Conservation (phyloP, 78 protist species). For the Dictyostelium discoideum region DNA sequence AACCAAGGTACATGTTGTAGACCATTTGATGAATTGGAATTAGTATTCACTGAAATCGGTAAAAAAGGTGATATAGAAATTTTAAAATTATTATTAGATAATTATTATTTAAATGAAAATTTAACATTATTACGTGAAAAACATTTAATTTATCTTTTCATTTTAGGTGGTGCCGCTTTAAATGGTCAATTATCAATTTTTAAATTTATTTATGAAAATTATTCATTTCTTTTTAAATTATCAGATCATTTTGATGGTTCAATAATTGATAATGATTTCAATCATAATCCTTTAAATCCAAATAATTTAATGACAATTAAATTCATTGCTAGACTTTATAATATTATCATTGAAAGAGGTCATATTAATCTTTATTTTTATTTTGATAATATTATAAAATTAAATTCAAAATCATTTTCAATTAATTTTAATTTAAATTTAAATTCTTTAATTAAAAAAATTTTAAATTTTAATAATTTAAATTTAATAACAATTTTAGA, state of each 20-base stretch:
- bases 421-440: neutral
- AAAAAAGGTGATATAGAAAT: neutral
- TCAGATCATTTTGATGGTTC: neutral
- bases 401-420: neutral
- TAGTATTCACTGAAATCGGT: neutral
- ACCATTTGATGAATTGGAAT: neutral
- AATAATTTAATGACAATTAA: neutral
- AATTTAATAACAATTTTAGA: neutral
- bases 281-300: neutral
- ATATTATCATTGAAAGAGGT: neutral
- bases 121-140: neutral
- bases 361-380: neutral
- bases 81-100: neutral
- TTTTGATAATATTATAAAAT: neutral
- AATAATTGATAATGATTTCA: neutral
- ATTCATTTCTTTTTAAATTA: neutral
- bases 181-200: neutral
- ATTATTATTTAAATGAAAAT: neutral
- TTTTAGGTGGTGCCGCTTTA: neutral
- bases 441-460: neutral
- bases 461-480: neutral
- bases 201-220: neutral
- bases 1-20: constrained; percentile 10
- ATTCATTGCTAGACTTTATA: neutral
- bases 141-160: neutral